These are phyloP conservation scores for Craterostigma plantagineum DNA, from an alignment of 257 asterid genomes.

Conservation along the genomic window DNA sequence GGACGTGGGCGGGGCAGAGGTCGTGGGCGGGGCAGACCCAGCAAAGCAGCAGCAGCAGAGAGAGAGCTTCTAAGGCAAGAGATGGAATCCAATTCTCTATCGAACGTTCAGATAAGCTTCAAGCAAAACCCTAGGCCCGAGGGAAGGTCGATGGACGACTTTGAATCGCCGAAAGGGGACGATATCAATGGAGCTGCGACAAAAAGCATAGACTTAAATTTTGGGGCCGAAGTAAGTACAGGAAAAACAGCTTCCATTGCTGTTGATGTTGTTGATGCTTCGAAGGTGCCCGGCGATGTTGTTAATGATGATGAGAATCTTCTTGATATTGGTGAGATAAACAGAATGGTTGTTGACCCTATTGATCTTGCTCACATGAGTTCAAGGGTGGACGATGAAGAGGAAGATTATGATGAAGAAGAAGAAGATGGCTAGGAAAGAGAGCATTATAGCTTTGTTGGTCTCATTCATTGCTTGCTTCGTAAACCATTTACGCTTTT, in stretches of 20 bases:
- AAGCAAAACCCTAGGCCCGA: conserved; percentile 19
- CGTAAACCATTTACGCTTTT: conserved; percentile 2
- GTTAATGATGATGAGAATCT: conserved; percentile 29
- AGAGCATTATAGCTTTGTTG: neutral
- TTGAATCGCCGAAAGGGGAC: conserved; percentile 25
- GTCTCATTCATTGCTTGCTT: neutral
- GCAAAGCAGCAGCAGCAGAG: conserved; percentile 31
- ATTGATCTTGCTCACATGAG: conserved; percentile 35
- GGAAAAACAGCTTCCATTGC: conserved; percentile 15
- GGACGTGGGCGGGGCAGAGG: conserved; percentile 81
- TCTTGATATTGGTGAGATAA: conserved; percentile 45
- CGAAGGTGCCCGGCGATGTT: conserved; percentile 14
- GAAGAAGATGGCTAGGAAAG: conserved; percentile 18
- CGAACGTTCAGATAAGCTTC: conserved; percentile 14
- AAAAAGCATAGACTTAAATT: conserved; percentile 23
- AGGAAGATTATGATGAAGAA: conserved; percentile 53
- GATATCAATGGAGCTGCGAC: conserved; percentile 16
- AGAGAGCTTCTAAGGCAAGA: conserved; percentile 31
- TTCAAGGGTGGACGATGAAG: conserved; percentile 45
- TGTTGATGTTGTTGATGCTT: conserved; percentile 3
- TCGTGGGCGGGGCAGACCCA: conserved; percentile 50
- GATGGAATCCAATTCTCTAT: conserved; percentile 20
- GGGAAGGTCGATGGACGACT: too few relatives aligned
- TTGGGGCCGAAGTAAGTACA: conserved; percentile 19
- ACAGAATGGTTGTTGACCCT: conserved; percentile 52